phyloP scores from a whole-genome alignment of 2,329 filamentous ascomycete genomes.

The Xylaria sp. region DNA sequence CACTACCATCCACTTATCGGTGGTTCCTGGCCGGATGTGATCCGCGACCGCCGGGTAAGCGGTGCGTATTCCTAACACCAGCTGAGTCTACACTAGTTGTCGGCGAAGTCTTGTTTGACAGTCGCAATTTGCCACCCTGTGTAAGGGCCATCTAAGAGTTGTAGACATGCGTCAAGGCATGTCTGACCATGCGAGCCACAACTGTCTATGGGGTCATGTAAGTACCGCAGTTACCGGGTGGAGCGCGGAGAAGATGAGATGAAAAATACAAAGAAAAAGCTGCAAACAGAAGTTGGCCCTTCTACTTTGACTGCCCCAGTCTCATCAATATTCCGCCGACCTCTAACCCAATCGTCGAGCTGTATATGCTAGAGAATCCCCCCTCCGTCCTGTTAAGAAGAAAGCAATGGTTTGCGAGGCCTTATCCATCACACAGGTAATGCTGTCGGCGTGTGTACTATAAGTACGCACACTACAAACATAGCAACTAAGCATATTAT shows the following conservation, averaged over 20 bases:
- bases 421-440: constrained; percentile 29
- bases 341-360: neutral
- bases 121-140: constrained; percentile 24
- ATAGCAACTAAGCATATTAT: neutral
- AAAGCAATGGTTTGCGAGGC: constrained; percentile 31
- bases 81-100: constrained; percentile 16
- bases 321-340: neutral
- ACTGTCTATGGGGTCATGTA: neutral
- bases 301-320: neutral
- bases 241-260: neutral
- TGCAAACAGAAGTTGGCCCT: neutral
- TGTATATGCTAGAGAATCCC: neutral
- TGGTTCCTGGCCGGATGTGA: constrained; percentile 35
- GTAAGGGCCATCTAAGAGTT: constrained; percentile 1
- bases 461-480: neutral
- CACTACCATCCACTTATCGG: constrained; percentile 4
- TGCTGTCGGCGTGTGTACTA: neutral
- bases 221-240: neutral
- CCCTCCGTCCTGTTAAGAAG: neutral
- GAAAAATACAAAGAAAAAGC: neutral
- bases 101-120: neutral
- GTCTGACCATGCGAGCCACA: neutral
- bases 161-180: neutral
- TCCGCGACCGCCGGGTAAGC: constrained; percentile 33
- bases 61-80: constrained; percentile 29